These are phyloP conservation scores for Taxillus chinensis DNA, from an alignment of 164 flowering plant species.

Conservation along the genomic window DNA sequence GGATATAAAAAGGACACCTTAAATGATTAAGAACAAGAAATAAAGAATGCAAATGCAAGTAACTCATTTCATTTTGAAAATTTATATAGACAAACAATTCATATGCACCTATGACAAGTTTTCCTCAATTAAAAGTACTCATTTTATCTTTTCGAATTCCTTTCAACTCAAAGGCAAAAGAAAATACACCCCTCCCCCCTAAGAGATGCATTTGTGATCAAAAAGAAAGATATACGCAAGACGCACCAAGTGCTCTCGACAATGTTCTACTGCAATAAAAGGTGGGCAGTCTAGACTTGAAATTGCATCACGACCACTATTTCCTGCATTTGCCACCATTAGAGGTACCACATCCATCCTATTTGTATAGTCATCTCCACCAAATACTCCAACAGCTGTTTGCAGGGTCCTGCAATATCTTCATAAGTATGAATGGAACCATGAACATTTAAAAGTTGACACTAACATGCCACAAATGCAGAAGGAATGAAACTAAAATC, in stretches of 20 bases:
- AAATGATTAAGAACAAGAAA: too few species aligned
- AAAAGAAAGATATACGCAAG: background rate
- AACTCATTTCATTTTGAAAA: too few species aligned
- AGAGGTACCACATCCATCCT: conserved; percentile 49
- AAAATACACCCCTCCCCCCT: too few species aligned
- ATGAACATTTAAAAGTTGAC: conserved; percentile 7
- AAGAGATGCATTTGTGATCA: too few species aligned
- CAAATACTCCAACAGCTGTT: conserved; percentile 96
- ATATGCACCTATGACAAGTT: too few species aligned
- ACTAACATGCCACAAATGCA: background rate
- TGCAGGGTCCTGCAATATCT: conserved; percentile 64
- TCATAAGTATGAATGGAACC: too few species aligned
- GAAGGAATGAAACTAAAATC: background rate
- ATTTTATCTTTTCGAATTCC: too few species aligned
- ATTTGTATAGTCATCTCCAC: conserved; percentile 55
- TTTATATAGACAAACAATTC: too few species aligned
- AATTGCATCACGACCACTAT: conserved; percentile 55
- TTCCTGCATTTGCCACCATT: conserved; percentile 80
- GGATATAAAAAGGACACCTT: too few species aligned
- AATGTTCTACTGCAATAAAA: conserved; percentile 71
- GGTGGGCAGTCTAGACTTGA: conserved; percentile 79
- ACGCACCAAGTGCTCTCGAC: conserved; percentile 88
- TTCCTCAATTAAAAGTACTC: too few species aligned
- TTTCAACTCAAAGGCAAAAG: too few species aligned
- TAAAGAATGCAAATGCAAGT: too few species aligned